Base-by-base conservation (phyloP, 345 rosid genomes). In the Heritiera fomes region DNA sequence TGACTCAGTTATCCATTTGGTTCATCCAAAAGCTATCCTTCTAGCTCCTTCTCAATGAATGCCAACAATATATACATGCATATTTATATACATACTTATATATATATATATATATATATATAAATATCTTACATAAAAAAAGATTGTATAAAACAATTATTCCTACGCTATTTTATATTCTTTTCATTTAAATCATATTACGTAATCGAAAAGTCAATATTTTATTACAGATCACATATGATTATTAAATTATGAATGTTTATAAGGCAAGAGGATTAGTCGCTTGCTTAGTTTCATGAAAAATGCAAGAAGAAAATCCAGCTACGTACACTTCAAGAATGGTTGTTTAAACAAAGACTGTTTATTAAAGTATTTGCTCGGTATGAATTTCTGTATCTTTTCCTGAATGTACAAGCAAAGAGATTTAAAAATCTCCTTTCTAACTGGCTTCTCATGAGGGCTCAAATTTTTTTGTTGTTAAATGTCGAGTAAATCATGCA, bases 1-100 rank as follows among this genome's bases (percentile, higher is more conserved):
- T 50, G 28, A 23, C 28, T 23, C 28, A 23, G 28, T 23, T 32
- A 46, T 15, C 28, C 75, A 71, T 30, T 50, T 15, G 11, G 17
- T 28, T 49, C 59, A 70, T 47, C 74, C 74, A 49, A 70, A 49
- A 49, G 59, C 20, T 49, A 49, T 23, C 49, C 46, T 58, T 32
- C 11, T 0, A 23, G 9, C 4, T n/a, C 12, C 72, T 66, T 41
- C 71, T 43, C 7, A 12, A 13, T 13, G 0, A 50, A 38, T 38
- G 41, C 4, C 41, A 38, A 38, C 28, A 23, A 23, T 23, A 23
- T 23, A 23, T 23, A 23, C 28, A 23, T 23, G 28, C 28, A 23
- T 23, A 23, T 23, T 23, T 23, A 23, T 23, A 23, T 23, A 23
- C 28, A 23, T 23, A 23, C 28, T 0, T 23, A 23, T 23, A 23